These are phyloP conservation scores for Penicillium brasilianum DNA, from an alignment of 2,329 filamentous ascomycete species.

Conservation along the genomic window DNA sequence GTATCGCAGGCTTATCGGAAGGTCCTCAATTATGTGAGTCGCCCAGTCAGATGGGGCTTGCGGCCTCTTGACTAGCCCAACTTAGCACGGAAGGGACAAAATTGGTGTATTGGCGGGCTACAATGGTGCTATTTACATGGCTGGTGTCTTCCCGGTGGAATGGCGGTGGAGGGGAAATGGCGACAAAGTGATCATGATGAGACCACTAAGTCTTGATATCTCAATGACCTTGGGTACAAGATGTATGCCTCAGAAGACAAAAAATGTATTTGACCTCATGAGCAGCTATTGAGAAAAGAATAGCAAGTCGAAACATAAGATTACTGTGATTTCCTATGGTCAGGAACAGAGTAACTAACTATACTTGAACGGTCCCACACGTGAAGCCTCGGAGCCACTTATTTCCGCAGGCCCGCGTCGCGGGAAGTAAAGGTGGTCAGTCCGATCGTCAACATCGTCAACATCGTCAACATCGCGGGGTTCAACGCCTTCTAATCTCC, in stretches of 20 bases:
- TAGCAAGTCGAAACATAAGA: neutral
- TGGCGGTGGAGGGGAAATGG: conserved; percentile 9
- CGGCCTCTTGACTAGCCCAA: conserved; percentile 11
- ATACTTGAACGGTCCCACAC: conserved; percentile 13
- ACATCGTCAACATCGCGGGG: conserved; percentile 33
- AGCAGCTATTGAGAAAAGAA: neutral
- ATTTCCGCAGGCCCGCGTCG: conserved; percentile 30
- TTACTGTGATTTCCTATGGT: neutral
- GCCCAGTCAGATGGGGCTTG: conserved; percentile 2
- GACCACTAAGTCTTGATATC: neutral
- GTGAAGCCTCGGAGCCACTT: conserved; percentile 35
- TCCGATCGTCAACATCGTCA: conserved; percentile 37
- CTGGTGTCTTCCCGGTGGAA: neutral
- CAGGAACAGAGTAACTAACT: neutral
- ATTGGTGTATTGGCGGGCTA: neutral
- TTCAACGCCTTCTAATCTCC: conserved; percentile 5
- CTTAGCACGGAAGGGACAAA: conserved; percentile 11
- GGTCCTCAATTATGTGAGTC: neutral
- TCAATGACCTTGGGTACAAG: neutral
- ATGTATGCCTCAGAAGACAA: neutral
- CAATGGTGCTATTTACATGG: neutral
- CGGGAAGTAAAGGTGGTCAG: conserved; percentile 41
- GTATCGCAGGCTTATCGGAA: conserved; percentile 13
- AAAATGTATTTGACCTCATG: neutral
- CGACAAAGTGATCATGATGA: neutral